phyloP scores from a whole-genome alignment of 805 yeast genomes.

The Ogataea degrootiae region DNA sequence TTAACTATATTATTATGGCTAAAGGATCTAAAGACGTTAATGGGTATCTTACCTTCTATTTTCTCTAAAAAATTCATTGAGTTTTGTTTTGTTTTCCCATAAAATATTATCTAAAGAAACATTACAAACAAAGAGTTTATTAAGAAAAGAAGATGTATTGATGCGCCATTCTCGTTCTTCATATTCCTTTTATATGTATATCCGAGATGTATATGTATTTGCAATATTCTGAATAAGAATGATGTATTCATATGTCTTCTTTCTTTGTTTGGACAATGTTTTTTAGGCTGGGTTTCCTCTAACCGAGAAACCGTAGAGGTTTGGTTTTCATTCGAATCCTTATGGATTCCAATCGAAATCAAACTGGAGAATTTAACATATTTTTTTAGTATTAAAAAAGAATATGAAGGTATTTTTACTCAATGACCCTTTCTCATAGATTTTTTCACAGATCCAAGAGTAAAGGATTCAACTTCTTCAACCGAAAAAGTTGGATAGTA shows the following conservation, averaged over 20 bases:
- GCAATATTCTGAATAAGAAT: slow-evolving; percentile 10
- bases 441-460: slow-evolving; percentile 4
- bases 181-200: slow-evolving; percentile 15
- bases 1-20: slow-evolving; percentile 15
- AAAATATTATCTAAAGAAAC: slow-evolving; percentile 3
- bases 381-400: background rate
- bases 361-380: background rate
- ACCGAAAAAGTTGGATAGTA: slow-evolving; percentile 7
- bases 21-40: slow-evolving; percentile 30
- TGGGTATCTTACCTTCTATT: slow-evolving; percentile 10
- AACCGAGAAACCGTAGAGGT: slow-evolving; percentile 1
- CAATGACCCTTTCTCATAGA: slow-evolving; percentile 21
- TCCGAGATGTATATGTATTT: slow-evolving; percentile 3
- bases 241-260: slow-evolving; percentile 9
- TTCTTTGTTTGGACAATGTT: slow-evolving; percentile 9
- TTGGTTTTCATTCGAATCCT: background rate
- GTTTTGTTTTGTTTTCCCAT: slow-evolving; percentile 6
- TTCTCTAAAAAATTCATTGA: slow-evolving; percentile 2
- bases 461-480: background rate
- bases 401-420: slow-evolving; percentile 10
- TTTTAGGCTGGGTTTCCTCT: slow-evolving; percentile 11
- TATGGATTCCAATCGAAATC: too few relatives aligned
- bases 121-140: slow-evolving; percentile 2
- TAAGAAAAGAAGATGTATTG: slow-evolving; percentile 13
- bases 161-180: slow-evolving; percentile 15